A percentile compares a stretch with the other conserved stretches of the same genome.
Conservation (phyloP, 2,329 filamentous ascomycete genomes). For the Penicillium decumbens region DNA sequence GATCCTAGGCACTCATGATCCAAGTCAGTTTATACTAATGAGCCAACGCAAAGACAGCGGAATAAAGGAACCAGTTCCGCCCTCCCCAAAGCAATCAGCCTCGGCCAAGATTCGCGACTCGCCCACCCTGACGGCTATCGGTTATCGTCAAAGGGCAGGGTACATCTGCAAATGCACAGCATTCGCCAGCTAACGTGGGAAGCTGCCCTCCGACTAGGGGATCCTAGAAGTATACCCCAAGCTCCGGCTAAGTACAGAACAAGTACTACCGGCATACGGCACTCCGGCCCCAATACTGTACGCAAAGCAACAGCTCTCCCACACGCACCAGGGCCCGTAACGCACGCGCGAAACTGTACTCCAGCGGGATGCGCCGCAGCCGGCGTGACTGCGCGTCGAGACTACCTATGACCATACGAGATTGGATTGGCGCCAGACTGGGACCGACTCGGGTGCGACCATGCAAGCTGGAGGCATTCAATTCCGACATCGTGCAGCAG, state of each 20-base stretch:
- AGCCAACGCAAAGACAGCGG: constrained; percentile 3
- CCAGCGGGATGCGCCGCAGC: background rate
- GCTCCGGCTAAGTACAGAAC: background rate
- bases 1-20: too few species aligned
- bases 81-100: background rate
- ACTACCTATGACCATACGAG: background rate
- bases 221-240: background rate
- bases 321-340: background rate
- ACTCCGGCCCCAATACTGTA: background rate
- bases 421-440: background rate
- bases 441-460: constrained; percentile 20
- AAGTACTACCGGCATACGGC: constrained; percentile 1
- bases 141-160: constrained; percentile 7
- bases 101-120: background rate
- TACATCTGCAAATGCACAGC: constrained; percentile 13
- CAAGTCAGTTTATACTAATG: too few species aligned
- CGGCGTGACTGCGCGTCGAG: background rate
- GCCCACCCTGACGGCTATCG: background rate
- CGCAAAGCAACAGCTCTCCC: background rate
- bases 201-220: background rate
- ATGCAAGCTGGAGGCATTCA: constrained; percentile 15
- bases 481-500: constrained; percentile 12
- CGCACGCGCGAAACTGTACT: background rate
- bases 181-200: constrained; percentile 1
- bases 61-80: constrained; percentile 9